Evolutionary conservation across 2,329 filamentous ascomycete genomes (phyloP).

Genomic region (Stemphylium lycopersici): DNA sequence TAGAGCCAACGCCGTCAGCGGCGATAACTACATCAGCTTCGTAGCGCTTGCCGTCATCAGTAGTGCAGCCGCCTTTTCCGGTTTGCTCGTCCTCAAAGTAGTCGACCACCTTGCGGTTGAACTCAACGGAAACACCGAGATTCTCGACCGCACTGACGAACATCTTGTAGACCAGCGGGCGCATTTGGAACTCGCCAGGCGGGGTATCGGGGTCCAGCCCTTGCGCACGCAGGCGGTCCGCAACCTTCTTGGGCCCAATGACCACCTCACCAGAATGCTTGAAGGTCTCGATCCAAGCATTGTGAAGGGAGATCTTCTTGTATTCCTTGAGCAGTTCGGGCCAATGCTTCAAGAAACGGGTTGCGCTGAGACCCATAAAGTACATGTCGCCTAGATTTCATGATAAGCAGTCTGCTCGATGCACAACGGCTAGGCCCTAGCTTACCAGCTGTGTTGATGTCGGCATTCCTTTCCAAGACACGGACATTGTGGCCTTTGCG

Average conservation of each 20-base stretch:
- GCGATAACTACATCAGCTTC: constrained; percentile 52
- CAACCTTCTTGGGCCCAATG: constrained; percentile 56
- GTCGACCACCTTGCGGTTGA: constrained; percentile 51
- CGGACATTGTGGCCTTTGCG: constrained; percentile 51
- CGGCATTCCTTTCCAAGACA: constrained; percentile 52
- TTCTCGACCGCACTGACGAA: constrained; percentile 58
- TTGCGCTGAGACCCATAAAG: constrained; percentile 64
- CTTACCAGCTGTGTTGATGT: constrained; percentile 60
- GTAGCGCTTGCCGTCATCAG: constrained; percentile 50
- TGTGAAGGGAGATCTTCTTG: constrained; percentile 59
- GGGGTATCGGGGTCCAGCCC: constrained; percentile 57
- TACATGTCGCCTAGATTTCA: constrained; percentile 61
- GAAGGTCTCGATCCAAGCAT: constrained; percentile 63
- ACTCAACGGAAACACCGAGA: constrained; percentile 52
- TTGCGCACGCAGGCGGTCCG: constrained; percentile 56
- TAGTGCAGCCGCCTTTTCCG: constrained; percentile 44
- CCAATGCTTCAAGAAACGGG: constrained; percentile 62
- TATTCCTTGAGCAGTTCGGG: constrained; percentile 60
- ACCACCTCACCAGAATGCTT: constrained; percentile 60
- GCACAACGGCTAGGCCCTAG: constrained; percentile 9
- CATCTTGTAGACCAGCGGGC: constrained; percentile 62
- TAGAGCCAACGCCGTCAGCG: constrained; percentile 53
- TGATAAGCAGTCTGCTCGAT: constrained; percentile 8
- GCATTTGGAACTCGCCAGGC: constrained; percentile 63
- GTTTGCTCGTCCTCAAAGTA: constrained; percentile 53